These are phyloP conservation scores for Blastomyces gilchristii DNA, from an alignment of 2,329 filamentous ascomycete genomes.

Conservation along the genomic window DNA sequence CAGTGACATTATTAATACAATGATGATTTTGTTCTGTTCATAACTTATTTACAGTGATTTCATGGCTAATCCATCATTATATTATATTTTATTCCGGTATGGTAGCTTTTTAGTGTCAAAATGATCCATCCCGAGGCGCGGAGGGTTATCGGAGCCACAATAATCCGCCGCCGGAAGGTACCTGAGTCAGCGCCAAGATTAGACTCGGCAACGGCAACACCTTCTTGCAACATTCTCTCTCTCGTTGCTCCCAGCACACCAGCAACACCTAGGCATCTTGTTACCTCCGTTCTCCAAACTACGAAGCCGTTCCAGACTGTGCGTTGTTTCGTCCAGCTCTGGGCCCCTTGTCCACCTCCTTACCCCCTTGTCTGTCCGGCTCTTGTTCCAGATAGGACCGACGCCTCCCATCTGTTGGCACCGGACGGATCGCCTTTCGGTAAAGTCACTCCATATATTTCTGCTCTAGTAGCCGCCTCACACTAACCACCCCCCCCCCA, in stretches of 20 bases:
- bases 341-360: not conserved
- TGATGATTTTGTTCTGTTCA: too few relatives aligned
- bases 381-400: not conserved
- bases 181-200: not conserved
- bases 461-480: not conserved
- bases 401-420: not conserved
- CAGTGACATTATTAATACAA: too few relatives aligned
- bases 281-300: constrained; percentile 16
- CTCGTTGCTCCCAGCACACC: constrained; percentile 6
- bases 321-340: not conserved
- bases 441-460: not conserved
- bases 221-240: not conserved
- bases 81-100: too few relatives aligned
- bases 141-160: not conserved
- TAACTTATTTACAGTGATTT: too few relatives aligned
- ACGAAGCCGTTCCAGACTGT: constrained; percentile 17
- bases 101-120: too few relatives aligned
- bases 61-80: too few relatives aligned
- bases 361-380: not conserved
- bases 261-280: not conserved
- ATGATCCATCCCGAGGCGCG: too few relatives aligned
- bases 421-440: not conserved
- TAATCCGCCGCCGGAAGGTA: not conserved
- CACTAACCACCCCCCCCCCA: not conserved
- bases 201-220: not conserved